Evolutionary conservation across 73 alveolate species (phyloP).

Genomic region (Paramecium sonneborni): DNA sequence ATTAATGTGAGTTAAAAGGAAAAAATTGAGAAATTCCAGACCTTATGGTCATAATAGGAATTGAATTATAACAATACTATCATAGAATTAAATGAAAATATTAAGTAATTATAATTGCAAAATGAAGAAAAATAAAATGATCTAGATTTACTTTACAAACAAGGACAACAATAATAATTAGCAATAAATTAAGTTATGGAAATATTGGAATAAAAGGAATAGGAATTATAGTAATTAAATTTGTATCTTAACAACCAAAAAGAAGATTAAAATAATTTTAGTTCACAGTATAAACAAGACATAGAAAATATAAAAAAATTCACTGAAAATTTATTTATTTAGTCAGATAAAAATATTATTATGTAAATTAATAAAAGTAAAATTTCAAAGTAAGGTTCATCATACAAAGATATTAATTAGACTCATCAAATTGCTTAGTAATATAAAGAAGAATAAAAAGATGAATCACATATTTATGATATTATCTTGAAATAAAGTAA

Average conservation of each 20-base stretch:
- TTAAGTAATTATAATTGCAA: not conserved
- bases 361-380: not conserved
- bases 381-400: not conserved
- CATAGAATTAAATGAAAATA: not conserved
- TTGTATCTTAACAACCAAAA: not conserved
- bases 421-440: not conserved
- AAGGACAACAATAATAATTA: not conserved
- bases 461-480: conserved; percentile 27
- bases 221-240: not conserved
- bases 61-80: not conserved
- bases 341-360: not conserved
- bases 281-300: not conserved
- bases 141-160: not conserved
- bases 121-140: not conserved
- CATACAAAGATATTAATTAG: not conserved
- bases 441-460: conserved; percentile 22
- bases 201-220: not conserved
- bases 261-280: not conserved
- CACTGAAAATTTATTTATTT: not conserved
- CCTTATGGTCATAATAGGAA: not conserved
- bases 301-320: not conserved
- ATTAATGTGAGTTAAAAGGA: not conserved
- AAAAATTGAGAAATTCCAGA: not conserved
- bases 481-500: conserved; percentile 6
- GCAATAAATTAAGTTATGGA: conserved; percentile 11